Conservation (phyloP, 257 asterid genomes). For the Solanum gracilifrons region DNA sequence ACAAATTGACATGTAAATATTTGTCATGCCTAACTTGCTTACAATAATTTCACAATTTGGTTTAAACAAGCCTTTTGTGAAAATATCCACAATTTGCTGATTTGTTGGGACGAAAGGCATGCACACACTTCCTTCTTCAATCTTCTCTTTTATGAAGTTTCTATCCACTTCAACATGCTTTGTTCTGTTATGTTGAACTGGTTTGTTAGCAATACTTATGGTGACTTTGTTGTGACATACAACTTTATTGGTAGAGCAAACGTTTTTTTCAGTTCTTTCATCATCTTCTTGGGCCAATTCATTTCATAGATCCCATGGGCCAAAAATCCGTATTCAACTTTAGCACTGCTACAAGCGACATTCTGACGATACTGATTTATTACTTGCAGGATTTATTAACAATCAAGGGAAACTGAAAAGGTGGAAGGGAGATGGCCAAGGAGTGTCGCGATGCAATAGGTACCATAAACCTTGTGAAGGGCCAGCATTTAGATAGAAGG, state of each 20-base stretch:
- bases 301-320: background rate
- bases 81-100: background rate
- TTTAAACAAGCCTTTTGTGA: background rate
- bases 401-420: background rate
- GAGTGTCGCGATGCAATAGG: background rate
- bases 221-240: background rate
- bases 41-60: background rate
- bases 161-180: too few relatives aligned
- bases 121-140: background rate
- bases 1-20: background rate
- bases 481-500: background rate
- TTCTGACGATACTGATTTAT: background rate
- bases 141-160: rapidly evolving
- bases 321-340: background rate
- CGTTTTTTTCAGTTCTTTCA: background rate
- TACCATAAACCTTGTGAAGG: background rate
- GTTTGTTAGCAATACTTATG: background rate
- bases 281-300: background rate
- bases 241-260: background rate
- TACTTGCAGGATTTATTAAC: background rate
- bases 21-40: background rate
- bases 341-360: background rate
- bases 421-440: background rate
- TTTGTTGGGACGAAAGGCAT: background rate
- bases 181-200: background rate